Evolutionary conservation across 768 basidiomycete species (phyloP).

Genomic region (Leccinum boreale): DNA sequence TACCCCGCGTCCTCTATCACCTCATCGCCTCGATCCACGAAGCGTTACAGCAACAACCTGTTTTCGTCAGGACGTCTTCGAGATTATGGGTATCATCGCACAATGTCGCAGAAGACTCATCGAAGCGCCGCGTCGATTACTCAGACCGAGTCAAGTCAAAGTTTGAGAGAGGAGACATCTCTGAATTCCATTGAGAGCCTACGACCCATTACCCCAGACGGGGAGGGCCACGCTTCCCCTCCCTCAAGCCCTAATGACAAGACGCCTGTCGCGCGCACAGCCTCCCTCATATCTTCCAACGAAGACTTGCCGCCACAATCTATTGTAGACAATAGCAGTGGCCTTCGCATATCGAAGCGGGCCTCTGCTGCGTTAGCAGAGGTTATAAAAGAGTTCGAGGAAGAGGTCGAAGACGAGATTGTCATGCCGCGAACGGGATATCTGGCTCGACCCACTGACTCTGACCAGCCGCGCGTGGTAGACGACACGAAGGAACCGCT

Average conservation of each 20-base stretch:
- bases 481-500: conserved; percentile 18
- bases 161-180: conserved; percentile 45
- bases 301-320: conserved; percentile 25
- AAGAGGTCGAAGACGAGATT: conserved; percentile 73
- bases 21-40: conserved; percentile 47
- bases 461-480: conserved; percentile 21
- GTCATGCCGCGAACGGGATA: conserved; percentile 62
- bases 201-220: conserved; percentile 57
- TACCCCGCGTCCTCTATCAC: conserved; percentile 39
- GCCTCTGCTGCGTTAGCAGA: conserved; percentile 74
- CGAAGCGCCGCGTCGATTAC: conserved; percentile 41
- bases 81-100: conserved; percentile 70
- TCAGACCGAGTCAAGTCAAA: conserved; percentile 42
- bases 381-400: conserved; percentile 75
- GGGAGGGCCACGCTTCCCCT: conserved; percentile 37
- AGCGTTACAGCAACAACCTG: conserved; percentile 83
- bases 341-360: conserved; percentile 40
- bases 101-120: conserved; percentile 43
- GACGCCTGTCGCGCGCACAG: conserved; percentile 40
- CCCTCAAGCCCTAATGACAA: conserved; percentile 43
- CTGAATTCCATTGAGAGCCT: conserved; percentile 45
- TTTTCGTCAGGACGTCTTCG: conserved; percentile 79
- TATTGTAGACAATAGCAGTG: conserved; percentile 10
- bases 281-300: conserved; percentile 38
- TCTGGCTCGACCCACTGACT: conserved; percentile 38